Evolutionary conservation across 2,329 filamentous ascomycete species (phyloP).

Genomic region (Allantophomopsis lycopodina): DNA sequence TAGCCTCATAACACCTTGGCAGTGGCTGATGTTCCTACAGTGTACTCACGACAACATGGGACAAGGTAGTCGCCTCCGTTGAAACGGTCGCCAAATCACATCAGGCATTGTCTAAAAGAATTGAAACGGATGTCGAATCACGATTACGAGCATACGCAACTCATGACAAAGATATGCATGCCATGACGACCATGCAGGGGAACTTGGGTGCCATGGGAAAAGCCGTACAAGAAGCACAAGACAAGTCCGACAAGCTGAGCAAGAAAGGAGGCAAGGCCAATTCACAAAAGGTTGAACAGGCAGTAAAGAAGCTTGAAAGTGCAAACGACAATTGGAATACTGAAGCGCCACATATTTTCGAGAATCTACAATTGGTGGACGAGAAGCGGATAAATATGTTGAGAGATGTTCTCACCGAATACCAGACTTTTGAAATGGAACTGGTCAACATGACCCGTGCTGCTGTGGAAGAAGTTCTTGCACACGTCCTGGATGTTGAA

Average conservation of each 20-base stretch:
- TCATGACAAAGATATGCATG: conserved; percentile 62
- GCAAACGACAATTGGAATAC: conserved; percentile 84
- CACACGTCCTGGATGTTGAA: conserved; percentile 71
- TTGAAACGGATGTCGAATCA: conserved; percentile 79
- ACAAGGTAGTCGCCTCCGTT: conserved; percentile 67
- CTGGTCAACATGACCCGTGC: conserved; percentile 64
- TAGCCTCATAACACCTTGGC: not conserved
- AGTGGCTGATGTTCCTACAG: conserved; percentile 31
- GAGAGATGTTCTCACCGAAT: conserved; percentile 81
- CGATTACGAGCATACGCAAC: conserved; percentile 65
- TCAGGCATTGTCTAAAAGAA: conserved; percentile 62
- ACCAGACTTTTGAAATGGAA: conserved; percentile 86
- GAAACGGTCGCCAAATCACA: conserved; percentile 76
- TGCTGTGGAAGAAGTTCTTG: conserved; percentile 67
- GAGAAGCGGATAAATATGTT: conserved; percentile 82
- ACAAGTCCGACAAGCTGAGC: conserved; percentile 71
- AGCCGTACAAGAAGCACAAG: conserved; percentile 73
- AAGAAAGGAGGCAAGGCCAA: conserved; percentile 68
- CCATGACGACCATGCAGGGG: conserved; percentile 66
- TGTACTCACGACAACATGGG: conserved; percentile 83
- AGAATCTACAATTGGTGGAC: conserved; percentile 81
- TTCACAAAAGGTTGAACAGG: conserved; percentile 63
- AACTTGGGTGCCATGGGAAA: conserved; percentile 73
- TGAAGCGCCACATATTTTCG: conserved; percentile 88
- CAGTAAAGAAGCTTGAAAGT: conserved; percentile 58